Evolutionary conservation across 2,329 filamentous ascomycete species (phyloP).

Genomic region (Aspergillus terreus): DNA sequence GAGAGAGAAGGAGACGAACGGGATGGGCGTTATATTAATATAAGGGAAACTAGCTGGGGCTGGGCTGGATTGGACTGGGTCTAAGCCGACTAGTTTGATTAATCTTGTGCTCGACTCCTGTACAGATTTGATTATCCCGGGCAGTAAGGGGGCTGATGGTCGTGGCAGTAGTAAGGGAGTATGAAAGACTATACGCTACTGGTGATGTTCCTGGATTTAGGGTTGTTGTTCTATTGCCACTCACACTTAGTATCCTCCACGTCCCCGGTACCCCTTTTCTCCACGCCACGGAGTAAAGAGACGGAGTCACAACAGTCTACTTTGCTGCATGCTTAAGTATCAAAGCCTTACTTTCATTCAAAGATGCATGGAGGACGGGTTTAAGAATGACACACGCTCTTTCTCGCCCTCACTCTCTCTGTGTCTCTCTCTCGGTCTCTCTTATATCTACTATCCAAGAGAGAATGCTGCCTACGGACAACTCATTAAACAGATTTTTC

Average conservation of each 20-base stretch:
- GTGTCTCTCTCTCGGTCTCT: no score
- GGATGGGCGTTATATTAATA: neutral
- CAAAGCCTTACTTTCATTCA: neutral
- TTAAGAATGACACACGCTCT: no score
- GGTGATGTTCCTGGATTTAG: neutral
- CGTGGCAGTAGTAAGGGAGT: no score
- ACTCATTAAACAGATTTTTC: neutral
- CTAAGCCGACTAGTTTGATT: neutral
- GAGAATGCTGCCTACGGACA: neutral
- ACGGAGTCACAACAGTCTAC: neutral
- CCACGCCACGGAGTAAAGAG: neutral
- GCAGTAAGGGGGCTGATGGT: no score
- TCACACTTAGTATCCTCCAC: neutral
- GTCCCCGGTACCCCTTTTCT: conserved; percentile 1
- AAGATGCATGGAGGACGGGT: conserved; percentile 1
- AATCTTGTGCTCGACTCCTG: neutral
- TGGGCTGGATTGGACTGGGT: neutral
- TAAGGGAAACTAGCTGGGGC: neutral
- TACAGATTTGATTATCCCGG: neutral
- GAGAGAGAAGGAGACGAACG: conserved; percentile 7
- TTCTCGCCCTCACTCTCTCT: neutral
- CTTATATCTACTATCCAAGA: no score
- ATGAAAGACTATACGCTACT: no score
- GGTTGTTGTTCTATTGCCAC: neutral
- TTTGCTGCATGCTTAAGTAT: no score